A percentile compares a stretch with the other conserved stretches of the same genome.
phyloP scores from a whole-genome alignment of 306 rosid genomes.

The Mimosa bimucronata region DNA sequence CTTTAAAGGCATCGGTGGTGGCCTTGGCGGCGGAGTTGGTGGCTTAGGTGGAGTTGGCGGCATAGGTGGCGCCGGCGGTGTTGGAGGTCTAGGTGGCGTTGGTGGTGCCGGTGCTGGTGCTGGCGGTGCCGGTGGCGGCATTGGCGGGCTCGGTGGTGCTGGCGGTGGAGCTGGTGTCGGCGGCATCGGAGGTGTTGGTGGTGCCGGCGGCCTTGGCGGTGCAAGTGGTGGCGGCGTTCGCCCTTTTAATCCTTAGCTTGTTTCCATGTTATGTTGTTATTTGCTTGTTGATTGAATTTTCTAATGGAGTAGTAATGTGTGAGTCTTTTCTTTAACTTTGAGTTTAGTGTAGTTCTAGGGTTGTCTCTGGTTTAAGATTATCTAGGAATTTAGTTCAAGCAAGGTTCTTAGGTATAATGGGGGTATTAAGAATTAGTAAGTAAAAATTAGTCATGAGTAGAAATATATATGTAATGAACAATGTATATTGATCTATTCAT shows the following conservation, averaged over 20 bases:
- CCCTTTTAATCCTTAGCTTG: slow-evolving; percentile 14
- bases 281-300: background rate
- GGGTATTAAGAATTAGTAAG: background rate
- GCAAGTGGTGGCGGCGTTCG: background rate
- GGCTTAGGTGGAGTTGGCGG: slow-evolving; percentile 16
- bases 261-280: background rate
- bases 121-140: slow-evolving; percentile 9
- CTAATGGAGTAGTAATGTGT: background rate
- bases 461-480: background rate
- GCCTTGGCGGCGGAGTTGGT: slow-evolving; percentile 39
- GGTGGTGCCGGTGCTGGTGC: slow-evolving; percentile 9
- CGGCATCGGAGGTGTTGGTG: background rate
- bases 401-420: background rate
- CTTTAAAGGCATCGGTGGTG: slow-evolving; percentile 37
- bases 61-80: slow-evolving; percentile 14
- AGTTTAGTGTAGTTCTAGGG: background rate
- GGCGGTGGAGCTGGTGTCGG: background rate
- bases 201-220: background rate
- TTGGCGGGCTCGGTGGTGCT: slow-evolving; percentile 15
- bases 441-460: background rate
- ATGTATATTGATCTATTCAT: background rate
- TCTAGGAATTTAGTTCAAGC: background rate
- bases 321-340: background rate
- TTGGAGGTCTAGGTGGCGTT: slow-evolving; percentile 27
- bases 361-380: background rate